phyloP scores from a whole-genome alignment of 2,329 filamentous ascomycete genomes.

The Podosphaera leucotricha region DNA sequence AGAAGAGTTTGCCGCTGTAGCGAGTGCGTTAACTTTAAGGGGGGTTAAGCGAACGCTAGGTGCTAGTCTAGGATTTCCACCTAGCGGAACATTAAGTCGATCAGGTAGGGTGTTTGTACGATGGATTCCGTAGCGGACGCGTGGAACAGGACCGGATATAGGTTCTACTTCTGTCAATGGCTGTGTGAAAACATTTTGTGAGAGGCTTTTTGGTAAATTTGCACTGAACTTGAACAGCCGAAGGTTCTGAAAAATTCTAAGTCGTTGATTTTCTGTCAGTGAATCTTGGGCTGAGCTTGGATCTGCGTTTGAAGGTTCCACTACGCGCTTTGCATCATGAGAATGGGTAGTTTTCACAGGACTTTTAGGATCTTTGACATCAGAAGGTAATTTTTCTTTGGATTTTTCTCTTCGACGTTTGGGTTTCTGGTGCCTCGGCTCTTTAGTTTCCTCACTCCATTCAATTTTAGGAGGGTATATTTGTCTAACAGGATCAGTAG shows the following conservation, averaged over 20 bases:
- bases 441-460: neutral
- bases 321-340: neutral
- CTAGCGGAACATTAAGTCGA: constrained; percentile 21
- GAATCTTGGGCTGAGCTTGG: neutral
- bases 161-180: constrained; percentile 15
- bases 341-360: neutral
- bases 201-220: constrained; percentile 38
- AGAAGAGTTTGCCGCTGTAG: constrained; percentile 8
- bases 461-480: neutral
- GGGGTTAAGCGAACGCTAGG: constrained; percentile 1
- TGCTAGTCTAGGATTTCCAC: constrained; percentile 2
- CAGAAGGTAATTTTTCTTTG: neutral
- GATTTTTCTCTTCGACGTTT: neutral
- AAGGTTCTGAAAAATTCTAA: constrained; percentile 28
- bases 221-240: constrained; percentile 34
- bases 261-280: neutral
- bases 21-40: constrained; percentile 8
- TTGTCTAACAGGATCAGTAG: neutral
- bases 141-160: constrained; percentile 20
- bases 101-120: constrained; percentile 54
- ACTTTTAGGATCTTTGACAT: neutral
- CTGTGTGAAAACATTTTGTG: constrained; percentile 45
- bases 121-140: constrained; percentile 39
- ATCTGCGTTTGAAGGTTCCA: neutral
- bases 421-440: neutral